Conservation (phyloP, 2,329 filamentous ascomycete species). For the Colletotrichum agaves region DNA sequence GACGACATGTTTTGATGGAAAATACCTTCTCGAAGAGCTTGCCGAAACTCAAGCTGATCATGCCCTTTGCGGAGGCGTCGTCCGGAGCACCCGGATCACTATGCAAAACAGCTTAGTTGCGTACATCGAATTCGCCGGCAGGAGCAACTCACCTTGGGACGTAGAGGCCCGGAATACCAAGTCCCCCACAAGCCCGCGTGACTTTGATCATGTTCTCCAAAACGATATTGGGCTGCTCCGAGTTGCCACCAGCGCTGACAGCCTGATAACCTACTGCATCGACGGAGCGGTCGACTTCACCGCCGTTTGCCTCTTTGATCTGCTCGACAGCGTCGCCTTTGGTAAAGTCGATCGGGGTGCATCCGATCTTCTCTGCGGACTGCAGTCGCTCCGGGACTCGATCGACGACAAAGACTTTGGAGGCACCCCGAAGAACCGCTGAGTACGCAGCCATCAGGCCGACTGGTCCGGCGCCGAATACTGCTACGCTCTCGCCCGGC, state of each 20-base stretch:
- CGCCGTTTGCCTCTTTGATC: constrained; percentile 68
- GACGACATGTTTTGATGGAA: neutral
- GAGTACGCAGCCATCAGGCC: constrained; percentile 75
- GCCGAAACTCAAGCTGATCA: constrained; percentile 72
- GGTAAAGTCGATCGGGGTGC: constrained; percentile 69
- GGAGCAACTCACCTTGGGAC: constrained; percentile 47
- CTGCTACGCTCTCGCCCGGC: constrained; percentile 69
- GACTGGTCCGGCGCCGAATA: constrained; percentile 73
- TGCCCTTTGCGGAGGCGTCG: constrained; percentile 68
- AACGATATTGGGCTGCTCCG: constrained; percentile 71
- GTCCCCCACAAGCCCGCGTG: constrained; percentile 68
- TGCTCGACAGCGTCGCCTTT: constrained; percentile 68
- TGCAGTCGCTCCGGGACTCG: constrained; percentile 68
- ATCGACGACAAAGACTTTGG: constrained; percentile 71
- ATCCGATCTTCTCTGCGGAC: constrained; percentile 70
- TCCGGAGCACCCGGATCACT: constrained; percentile 72
- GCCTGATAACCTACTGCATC: constrained; percentile 76
- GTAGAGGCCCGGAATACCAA: constrained; percentile 68
- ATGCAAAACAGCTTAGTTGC: constrained; percentile 43
- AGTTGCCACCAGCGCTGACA: constrained; percentile 63
- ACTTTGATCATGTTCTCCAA: constrained; percentile 72
- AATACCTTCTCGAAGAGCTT: constrained; percentile 75
- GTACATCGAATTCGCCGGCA: neutral
- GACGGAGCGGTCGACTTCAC: constrained; percentile 68
- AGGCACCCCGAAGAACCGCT: constrained; percentile 68